These are phyloP conservation scores for Trichoderma asperellum DNA, from an alignment of 2,329 filamentous ascomycete genomes.

Conservation along the genomic window DNA sequence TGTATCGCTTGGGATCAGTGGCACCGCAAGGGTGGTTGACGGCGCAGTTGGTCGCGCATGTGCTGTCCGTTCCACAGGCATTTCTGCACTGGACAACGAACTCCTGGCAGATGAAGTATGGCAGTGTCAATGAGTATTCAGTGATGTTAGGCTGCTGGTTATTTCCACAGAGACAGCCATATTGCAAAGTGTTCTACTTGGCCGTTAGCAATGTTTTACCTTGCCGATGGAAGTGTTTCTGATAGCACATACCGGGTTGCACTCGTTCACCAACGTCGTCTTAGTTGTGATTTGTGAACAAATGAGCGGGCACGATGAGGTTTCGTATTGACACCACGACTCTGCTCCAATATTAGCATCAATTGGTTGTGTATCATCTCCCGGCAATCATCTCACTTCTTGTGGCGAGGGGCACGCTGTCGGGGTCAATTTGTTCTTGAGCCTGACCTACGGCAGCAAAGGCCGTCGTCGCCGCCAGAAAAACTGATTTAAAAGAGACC, in stretches of 20 bases:
- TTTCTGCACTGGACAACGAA: conserved; percentile 71
- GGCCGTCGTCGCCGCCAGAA: conserved; percentile 59
- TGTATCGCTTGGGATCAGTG: conserved; percentile 62
- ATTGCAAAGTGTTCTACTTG: conserved; percentile 63
- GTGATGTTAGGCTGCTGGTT: conserved; percentile 70
- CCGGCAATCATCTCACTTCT: conserved; percentile 51
- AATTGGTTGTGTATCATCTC: background rate
- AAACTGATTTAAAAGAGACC: conserved; percentile 57
- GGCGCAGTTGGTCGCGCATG: conserved; percentile 65
- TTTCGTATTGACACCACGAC: conserved; percentile 68
- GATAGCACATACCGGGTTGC: conserved; percentile 61
- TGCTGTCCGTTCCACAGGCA: conserved; percentile 57
- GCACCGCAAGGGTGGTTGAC: conserved; percentile 75
- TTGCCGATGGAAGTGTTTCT: background rate
- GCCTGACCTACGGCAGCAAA: conserved; percentile 58
- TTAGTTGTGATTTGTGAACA: conserved; percentile 63
- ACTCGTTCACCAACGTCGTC: conserved; percentile 64
- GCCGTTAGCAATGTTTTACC: background rate
- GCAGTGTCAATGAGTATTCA: conserved; percentile 77
- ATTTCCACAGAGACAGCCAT: conserved; percentile 72
- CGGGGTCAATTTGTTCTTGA: conserved; percentile 65
- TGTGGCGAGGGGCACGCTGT: conserved; percentile 55
- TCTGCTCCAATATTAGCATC: conserved; percentile 45
- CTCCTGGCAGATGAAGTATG: conserved; percentile 75
- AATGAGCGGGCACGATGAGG: conserved; percentile 69